Conservation (phyloP, 2,329 filamentous ascomycete genomes). For the Verruconis gallopava region DNA sequence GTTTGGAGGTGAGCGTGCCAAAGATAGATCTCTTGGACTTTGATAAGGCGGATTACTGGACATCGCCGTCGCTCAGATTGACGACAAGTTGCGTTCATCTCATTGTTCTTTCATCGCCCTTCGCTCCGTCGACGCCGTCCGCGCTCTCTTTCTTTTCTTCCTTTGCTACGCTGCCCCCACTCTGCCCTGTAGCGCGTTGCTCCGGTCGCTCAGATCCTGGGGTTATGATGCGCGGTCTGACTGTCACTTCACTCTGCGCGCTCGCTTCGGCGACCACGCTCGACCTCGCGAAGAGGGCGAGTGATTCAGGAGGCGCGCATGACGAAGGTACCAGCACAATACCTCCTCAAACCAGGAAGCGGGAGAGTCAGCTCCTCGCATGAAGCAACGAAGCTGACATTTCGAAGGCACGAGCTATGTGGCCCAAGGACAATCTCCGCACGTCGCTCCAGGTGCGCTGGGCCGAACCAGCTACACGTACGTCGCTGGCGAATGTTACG, state of each 20-base stretch:
- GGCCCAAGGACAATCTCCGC: too few relatives aligned
- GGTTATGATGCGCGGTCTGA: neutral
- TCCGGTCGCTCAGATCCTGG: neutral
- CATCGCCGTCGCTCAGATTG: too few relatives aligned
- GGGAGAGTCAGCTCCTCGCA: neutral
- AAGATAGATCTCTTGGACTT: neutral
- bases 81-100: too few relatives aligned
- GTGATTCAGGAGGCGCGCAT: neutral
- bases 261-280: neutral
- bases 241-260: neutral
- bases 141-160: neutral
- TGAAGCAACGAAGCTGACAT: neutral
- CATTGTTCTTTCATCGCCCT: too few relatives aligned
- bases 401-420: too few relatives aligned
- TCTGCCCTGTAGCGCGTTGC: neutral
- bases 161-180: neutral
- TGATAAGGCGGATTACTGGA: too few relatives aligned
- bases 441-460: too few relatives aligned
- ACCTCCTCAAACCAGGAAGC: neutral
- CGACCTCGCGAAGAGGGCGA: neutral
- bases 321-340: neutral
- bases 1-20: neutral
- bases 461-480: neutral
- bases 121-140: neutral
- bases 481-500: constrained; percentile 7